Percentiles rank a stretch among this genome's conserved stretches.
Evolutionary conservation across 805 yeast species (phyloP).

Genomic region (Clavispora asparagi): DNA sequence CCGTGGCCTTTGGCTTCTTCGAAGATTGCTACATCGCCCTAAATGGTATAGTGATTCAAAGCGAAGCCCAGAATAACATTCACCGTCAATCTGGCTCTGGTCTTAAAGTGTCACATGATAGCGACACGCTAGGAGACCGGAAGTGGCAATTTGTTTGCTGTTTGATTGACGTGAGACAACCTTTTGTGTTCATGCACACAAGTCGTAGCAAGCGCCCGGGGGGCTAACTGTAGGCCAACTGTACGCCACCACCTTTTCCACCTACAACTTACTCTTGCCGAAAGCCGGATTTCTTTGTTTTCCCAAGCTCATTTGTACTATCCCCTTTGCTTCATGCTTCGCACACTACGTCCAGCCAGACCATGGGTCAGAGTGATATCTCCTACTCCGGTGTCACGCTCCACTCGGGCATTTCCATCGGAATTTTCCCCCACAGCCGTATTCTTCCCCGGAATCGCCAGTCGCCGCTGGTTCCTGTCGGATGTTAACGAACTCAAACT

Average conservation of each 20-base stretch:
- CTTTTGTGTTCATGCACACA: not conserved
- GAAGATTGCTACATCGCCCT: conserved; percentile 26
- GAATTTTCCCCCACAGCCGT: not conserved
- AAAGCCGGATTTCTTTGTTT: not conserved
- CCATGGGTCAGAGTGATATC: not conserved
- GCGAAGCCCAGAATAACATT: conserved; percentile 26
- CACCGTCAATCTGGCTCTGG: conserved; percentile 19
- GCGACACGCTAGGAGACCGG: conserved; percentile 21
- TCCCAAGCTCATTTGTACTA: not conserved
- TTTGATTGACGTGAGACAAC: conserved; percentile 30
- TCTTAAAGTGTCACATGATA: conserved; percentile 5
- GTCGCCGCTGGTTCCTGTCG: conserved; percentile 3
- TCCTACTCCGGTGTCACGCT: too few relatives aligned
- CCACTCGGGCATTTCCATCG: too few relatives aligned
- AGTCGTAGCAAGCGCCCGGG: not conserved
- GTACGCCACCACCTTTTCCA: not conserved
- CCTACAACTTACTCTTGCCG: not conserved
- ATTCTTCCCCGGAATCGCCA: not conserved
- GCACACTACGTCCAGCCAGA: not conserved
- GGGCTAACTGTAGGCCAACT: not conserved
- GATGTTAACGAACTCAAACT: conserved; percentile 29
- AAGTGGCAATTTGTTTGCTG: conserved; percentile 16
- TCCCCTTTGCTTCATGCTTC: not conserved
- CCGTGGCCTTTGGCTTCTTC: conserved; percentile 22
- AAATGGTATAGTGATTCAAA: conserved; percentile 29